Conservation (phyloP, 2,329 filamentous ascomycete species). For the Pestalotiopsis fici region DNA sequence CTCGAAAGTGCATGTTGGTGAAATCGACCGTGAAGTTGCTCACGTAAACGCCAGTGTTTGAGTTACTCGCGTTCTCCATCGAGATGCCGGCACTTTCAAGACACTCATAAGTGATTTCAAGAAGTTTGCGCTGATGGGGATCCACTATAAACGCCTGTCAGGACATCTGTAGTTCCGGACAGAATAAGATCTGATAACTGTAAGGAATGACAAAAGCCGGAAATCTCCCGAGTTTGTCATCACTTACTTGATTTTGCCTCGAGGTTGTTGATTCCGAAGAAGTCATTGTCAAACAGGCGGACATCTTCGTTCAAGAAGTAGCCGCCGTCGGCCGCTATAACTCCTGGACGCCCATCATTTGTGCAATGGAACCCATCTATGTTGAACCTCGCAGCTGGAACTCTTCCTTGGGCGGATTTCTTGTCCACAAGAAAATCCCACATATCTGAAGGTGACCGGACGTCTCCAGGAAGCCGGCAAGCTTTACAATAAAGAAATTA, state of each 20-base stretch:
- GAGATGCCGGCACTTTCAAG: slow-evolving; percentile 18
- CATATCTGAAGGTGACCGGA: slow-evolving; percentile 13
- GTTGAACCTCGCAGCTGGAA: slow-evolving; percentile 19
- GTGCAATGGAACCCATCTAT: slow-evolving; percentile 18
- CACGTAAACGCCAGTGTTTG: slow-evolving; percentile 21
- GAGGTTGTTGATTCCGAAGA: slow-evolving; percentile 29
- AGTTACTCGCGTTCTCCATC: slow-evolving; percentile 10
- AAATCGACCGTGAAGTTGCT: slow-evolving; percentile 26
- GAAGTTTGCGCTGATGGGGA: slow-evolving; percentile 30
- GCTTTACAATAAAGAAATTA: neutral
- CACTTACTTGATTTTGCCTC: slow-evolving; percentile 19
- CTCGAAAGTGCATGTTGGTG: slow-evolving; percentile 15
- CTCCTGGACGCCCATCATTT: slow-evolving; percentile 10
- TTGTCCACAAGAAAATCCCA: slow-evolving; percentile 21
- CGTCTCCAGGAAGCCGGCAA: slow-evolving; percentile 22
- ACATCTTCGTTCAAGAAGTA: slow-evolving; percentile 31
- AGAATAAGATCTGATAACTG: too few relatives aligned
- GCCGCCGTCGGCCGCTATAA: slow-evolving; percentile 17
- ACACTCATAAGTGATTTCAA: slow-evolving; percentile 37
- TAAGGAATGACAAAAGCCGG: too few relatives aligned
- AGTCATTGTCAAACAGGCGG: slow-evolving; percentile 24
- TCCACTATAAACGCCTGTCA: slow-evolving; percentile 22
- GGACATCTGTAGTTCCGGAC: too few relatives aligned
- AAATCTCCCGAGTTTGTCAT: too few relatives aligned
- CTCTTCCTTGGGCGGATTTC: slow-evolving; percentile 14